phyloP scores from a whole-genome alignment of 2,329 filamentous ascomycete species.

The Cryphonectria japonica region DNA sequence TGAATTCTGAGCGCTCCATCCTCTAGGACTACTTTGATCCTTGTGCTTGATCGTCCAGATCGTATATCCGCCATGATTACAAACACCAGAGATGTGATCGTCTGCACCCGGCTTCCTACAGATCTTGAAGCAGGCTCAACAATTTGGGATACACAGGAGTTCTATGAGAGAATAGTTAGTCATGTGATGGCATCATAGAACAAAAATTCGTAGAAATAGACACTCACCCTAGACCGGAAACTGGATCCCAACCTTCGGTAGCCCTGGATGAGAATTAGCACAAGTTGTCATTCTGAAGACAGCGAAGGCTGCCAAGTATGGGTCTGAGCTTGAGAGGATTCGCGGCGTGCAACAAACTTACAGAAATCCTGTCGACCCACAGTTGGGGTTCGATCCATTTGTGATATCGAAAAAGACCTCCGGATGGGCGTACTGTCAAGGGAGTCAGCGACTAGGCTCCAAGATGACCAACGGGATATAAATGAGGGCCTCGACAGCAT shows the following conservation, averaged over 20 bases:
- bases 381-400: slow-evolving; percentile 43
- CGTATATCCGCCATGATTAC: neutral
- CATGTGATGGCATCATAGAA: neutral
- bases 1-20: neutral
- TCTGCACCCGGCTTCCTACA: neutral
- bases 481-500: neutral
- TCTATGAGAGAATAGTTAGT: slow-evolving; percentile 25
- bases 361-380: slow-evolving; percentile 46
- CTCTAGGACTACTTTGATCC: neutral
- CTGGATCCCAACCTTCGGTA: slow-evolving; percentile 46
- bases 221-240: slow-evolving; percentile 41
- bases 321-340: neutral
- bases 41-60: neutral
- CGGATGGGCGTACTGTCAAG: slow-evolving; percentile 34
- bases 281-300: neutral
- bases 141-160: slow-evolving; percentile 41
- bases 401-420: slow-evolving; percentile 40
- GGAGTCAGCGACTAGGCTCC: neutral
- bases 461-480: too few species aligned
- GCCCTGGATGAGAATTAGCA: slow-evolving; percentile 30
- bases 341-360: neutral
- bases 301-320: neutral
- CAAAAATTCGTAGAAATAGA: neutral
- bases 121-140: slow-evolving; percentile 38
- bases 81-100: too few species aligned